phyloP scores from a whole-genome alignment of 495 filamentous ascomycete genomes.

The Talaromyces adpressus region DNA sequence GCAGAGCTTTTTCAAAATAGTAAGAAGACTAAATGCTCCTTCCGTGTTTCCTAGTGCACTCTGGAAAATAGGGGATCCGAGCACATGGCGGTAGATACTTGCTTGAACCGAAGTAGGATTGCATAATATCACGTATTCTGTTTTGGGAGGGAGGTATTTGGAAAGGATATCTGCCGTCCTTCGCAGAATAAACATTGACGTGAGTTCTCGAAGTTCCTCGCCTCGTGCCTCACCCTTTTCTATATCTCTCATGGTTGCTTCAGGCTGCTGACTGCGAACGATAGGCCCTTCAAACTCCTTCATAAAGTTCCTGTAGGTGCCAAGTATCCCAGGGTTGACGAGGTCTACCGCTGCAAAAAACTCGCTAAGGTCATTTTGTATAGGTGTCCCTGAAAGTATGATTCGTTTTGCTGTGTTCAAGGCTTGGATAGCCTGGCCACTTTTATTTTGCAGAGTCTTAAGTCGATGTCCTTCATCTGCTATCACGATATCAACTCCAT shows the following conservation, averaged over 20 bases:
- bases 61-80: constrained; percentile 63
- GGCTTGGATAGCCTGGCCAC: constrained; percentile 65
- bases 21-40: constrained; percentile 68
- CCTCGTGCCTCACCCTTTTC: constrained; percentile 67
- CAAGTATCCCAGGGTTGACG: constrained; percentile 69
- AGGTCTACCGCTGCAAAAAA: constrained; percentile 77
- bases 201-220: constrained; percentile 61
- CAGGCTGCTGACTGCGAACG: constrained; percentile 64
- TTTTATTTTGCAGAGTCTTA: constrained; percentile 78
- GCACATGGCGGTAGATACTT: constrained; percentile 60
- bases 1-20: constrained; percentile 74
- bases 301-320: constrained; percentile 61
- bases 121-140: constrained; percentile 73
- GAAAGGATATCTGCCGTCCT: constrained; percentile 69
- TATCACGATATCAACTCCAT: constrained; percentile 68
- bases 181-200: constrained; percentile 67
- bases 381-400: constrained; percentile 70
- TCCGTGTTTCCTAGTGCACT: constrained; percentile 59
- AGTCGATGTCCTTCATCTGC: constrained; percentile 77
- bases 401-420: constrained; percentile 61
- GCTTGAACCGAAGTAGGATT: constrained; percentile 62
- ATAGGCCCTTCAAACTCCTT: constrained; percentile 70
- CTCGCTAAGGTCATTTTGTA: constrained; percentile 75
- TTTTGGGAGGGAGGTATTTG: constrained; percentile 69
- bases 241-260: constrained; percentile 55